phyloP scores from a whole-genome alignment of 1,139 yeast species.

The Meyerozyma smithsonii region DNA sequence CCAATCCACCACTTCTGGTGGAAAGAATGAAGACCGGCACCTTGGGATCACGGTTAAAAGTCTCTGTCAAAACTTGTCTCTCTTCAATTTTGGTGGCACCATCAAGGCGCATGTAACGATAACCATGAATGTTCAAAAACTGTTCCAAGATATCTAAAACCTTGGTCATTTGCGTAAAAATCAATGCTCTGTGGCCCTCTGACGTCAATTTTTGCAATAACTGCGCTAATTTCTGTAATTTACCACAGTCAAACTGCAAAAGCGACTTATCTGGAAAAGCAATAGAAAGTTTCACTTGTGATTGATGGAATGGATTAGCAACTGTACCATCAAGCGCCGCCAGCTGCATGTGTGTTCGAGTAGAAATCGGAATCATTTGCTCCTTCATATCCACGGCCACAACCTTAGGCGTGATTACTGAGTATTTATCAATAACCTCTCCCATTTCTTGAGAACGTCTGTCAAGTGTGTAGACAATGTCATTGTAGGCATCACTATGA shows the following conservation, averaged over 20 bases:
- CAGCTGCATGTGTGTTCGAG: conserved; percentile 26
- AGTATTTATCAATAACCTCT: conserved; percentile 65
- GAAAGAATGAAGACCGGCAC: conserved; percentile 91
- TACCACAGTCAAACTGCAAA: conserved; percentile 95
- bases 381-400: conserved; percentile 75
- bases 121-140: conserved; percentile 90
- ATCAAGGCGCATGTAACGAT: conserved; percentile 89
- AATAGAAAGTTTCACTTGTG: conserved; percentile 83
- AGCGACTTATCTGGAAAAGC: conserved; percentile 95
- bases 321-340: conserved; percentile 39
- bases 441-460: conserved; percentile 41
- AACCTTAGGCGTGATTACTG: conserved; percentile 84
- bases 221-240: conserved; percentile 76
- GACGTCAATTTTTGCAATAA: conserved; percentile 74
- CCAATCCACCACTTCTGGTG: conserved; percentile 96
- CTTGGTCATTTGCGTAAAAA: conserved; percentile 97
- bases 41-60: conserved; percentile 80
- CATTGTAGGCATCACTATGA: conserved; percentile 19
- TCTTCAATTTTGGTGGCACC: conserved; percentile 98
- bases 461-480: conserved; percentile 35
- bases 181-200: conserved; percentile 88
- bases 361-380: conserved; percentile 40
- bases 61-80: conserved; percentile 88
- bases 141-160: conserved; percentile 92
- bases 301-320: conserved; percentile 65